A percentile compares a stretch with the other conserved stretches of the same genome.
Evolutionary conservation across 2,329 filamentous ascomycete genomes (phyloP).

Genomic region (Chrysoporthe cubensis): DNA sequence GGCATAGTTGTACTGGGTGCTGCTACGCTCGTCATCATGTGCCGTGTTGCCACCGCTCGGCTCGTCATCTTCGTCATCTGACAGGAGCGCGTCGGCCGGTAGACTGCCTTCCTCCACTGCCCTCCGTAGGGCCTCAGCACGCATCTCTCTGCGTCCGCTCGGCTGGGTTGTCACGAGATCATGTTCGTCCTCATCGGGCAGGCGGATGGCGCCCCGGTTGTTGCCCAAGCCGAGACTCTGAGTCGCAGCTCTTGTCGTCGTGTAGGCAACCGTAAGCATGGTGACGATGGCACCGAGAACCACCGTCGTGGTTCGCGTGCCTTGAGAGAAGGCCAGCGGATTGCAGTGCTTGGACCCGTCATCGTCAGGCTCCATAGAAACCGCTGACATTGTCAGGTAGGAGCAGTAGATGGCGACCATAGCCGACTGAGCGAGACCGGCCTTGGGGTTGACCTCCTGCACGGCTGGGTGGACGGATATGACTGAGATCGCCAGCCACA

Average conservation of each 20-base stretch:
- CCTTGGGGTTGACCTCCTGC: constrained; percentile 90
- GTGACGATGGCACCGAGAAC: constrained; percentile 94
- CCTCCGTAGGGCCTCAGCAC: constrained; percentile 84
- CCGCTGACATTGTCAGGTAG: constrained; percentile 96
- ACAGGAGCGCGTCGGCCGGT: constrained; percentile 85
- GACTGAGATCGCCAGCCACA: constrained; percentile 79
- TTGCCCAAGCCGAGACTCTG: constrained; percentile 79
- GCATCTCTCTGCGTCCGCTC: constrained; percentile 81
- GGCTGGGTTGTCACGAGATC: constrained; percentile 88
- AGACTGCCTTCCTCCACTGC: constrained; percentile 92
- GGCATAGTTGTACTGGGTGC: constrained; percentile 94
- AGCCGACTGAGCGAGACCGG: constrained; percentile 93
- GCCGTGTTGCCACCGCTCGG: constrained; percentile 64
- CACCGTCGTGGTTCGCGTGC: constrained; percentile 86
- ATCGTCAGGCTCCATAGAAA: constrained; percentile 97
- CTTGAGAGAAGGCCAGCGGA: constrained; percentile 82
- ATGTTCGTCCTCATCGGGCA: constrained; percentile 77
- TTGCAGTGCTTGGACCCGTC: constrained; percentile 92
- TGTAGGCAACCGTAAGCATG: constrained; percentile 96
- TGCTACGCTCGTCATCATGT: constrained; percentile 85
- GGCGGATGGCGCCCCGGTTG: constrained; percentile 60
- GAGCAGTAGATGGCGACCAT: constrained; percentile 99
- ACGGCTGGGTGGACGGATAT: constrained; percentile 89
- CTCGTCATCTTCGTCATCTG: constrained; percentile 67
- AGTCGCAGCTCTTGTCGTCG: constrained; percentile 92